phyloP scores from a whole-genome alignment of 2,329 filamentous ascomycete species.

The Phialemoniopsis sp. region DNA sequence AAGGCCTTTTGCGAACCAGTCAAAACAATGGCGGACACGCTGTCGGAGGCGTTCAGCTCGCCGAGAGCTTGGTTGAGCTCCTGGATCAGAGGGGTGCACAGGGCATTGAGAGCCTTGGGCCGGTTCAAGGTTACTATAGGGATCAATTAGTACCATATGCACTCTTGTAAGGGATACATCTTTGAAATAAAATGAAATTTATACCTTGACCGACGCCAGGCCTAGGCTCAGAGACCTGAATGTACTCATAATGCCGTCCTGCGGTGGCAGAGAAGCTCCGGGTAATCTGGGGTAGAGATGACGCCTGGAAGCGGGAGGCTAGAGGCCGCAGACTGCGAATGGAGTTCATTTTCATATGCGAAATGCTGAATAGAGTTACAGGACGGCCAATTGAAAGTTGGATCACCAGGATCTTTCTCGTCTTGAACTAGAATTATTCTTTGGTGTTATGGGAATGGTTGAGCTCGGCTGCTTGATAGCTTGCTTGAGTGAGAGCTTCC shows the following conservation, averaged over 20 bases:
- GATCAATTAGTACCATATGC: conserved; percentile 2
- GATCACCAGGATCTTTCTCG: neutral
- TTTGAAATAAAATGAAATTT: conserved; percentile 11
- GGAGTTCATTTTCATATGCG: conserved; percentile 38
- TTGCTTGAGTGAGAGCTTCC: too few relatives aligned
- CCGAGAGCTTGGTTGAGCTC: conserved; percentile 81
- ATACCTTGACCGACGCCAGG: conserved; percentile 91
- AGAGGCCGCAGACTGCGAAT: conserved; percentile 57
- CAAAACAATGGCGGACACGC: conserved; percentile 73
- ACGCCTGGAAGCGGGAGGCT: conserved; percentile 54
- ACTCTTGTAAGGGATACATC: too few relatives aligned
- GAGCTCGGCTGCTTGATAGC: too few relatives aligned
- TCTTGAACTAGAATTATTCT: neutral
- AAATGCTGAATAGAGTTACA: conserved; percentile 2
- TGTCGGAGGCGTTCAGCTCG: conserved; percentile 64
- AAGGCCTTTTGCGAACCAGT: conserved; percentile 90
- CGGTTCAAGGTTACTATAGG: conserved; percentile 81
- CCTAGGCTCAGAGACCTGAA: conserved; percentile 77
- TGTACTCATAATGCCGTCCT: conserved; percentile 64
- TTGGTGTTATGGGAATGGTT: too few relatives aligned
- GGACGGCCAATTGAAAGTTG: neutral
- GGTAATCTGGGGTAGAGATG: conserved; percentile 50
- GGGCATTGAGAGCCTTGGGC: conserved; percentile 91
- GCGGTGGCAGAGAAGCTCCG: conserved; percentile 46
- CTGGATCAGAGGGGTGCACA: conserved; percentile 83